Percentiles rank a stretch among this genome's conserved stretches.
These are phyloP conservation scores for Hamigera avellanea DNA, from an alignment of 495 filamentous ascomycete genomes.

Conservation along the genomic window DNA sequence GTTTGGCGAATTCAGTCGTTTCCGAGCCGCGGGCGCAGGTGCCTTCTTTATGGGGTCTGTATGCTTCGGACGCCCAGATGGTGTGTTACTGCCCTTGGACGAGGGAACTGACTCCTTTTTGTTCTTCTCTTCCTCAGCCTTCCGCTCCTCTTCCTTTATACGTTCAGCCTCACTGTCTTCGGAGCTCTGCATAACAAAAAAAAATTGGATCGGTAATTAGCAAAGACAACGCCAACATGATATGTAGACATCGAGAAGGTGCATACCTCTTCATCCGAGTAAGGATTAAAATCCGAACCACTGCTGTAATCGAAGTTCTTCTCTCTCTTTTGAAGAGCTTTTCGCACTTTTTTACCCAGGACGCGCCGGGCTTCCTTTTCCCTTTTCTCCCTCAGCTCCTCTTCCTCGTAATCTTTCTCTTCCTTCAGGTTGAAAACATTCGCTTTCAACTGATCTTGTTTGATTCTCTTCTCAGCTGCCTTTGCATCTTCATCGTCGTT, in stretches of 20 bases:
- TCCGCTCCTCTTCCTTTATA: conserved; percentile 58
- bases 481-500: conserved; percentile 81
- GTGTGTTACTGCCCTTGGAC: conserved; percentile 63
- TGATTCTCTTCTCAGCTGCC: conserved; percentile 73
- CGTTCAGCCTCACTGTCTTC: conserved; percentile 39
- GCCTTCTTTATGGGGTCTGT: conserved; percentile 47
- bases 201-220: too few relatives aligned
- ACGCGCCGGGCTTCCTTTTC: conserved; percentile 56
- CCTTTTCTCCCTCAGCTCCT: conserved; percentile 57
- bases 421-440: conserved; percentile 79
- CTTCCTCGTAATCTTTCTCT: conserved; percentile 74
- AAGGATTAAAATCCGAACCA: conserved; percentile 65
- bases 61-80: conserved; percentile 48
- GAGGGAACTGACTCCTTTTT: conserved; percentile 46
- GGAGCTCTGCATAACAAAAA: conserved; percentile 19
- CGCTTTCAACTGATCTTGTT: conserved; percentile 75
- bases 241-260: neutral
- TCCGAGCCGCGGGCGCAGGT: conserved; percentile 41
- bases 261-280: conserved; percentile 42
- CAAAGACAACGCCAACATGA: neutral
- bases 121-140: conserved; percentile 52
- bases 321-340: conserved; percentile 72
- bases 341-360: conserved; percentile 63
- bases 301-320: conserved; percentile 75
- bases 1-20: conserved; percentile 78